These are phyloP conservation scores for Fusarium aywerte DNA, from an alignment of 2,329 filamentous ascomycete species.

Conservation along the genomic window DNA sequence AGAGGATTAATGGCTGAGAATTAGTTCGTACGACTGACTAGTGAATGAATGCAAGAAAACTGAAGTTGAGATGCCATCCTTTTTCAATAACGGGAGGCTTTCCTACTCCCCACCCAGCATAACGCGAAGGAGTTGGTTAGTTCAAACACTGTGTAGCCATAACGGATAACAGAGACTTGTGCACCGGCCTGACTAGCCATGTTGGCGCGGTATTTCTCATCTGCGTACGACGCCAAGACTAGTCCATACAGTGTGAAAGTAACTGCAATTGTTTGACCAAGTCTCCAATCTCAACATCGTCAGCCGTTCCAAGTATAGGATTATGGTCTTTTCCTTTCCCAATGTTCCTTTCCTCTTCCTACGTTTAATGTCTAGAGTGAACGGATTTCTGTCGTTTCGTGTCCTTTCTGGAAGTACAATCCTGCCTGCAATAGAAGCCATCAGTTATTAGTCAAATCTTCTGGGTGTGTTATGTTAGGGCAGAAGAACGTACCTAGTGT, in stretches of 20 bases:
- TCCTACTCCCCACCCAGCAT: slow-evolving; percentile 43
- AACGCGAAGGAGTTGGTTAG: slow-evolving; percentile 43
- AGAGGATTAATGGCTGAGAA: neutral
- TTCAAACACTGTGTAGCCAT: slow-evolving; percentile 44
- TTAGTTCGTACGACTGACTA: neutral
- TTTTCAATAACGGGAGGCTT: slow-evolving; percentile 28
- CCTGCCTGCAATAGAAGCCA: neutral
- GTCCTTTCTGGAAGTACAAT: neutral
- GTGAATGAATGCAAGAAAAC: neutral
- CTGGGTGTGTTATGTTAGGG: neutral
- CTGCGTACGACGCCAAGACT: neutral
- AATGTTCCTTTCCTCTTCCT: neutral
- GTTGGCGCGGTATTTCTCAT: slow-evolving; percentile 26
- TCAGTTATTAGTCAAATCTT: neutral
- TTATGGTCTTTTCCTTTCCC: neutral
- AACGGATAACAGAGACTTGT: slow-evolving; percentile 46
- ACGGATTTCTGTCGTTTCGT: neutral
- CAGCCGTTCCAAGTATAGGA: neutral
- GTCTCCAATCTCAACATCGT: slow-evolving; percentile 22
- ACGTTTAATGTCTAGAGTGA: neutral
- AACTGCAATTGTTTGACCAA: slow-evolving; percentile 28
- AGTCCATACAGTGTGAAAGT: slow-evolving; percentile 1
- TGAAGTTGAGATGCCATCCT: slow-evolving; percentile 9
- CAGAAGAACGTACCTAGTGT: neutral
- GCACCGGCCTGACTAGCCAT: accelerated